These are phyloP conservation scores for Phytophthora brassicae DNA, from an alignment of 352 stramenopile genomes.

Conservation along the genomic window DNA sequence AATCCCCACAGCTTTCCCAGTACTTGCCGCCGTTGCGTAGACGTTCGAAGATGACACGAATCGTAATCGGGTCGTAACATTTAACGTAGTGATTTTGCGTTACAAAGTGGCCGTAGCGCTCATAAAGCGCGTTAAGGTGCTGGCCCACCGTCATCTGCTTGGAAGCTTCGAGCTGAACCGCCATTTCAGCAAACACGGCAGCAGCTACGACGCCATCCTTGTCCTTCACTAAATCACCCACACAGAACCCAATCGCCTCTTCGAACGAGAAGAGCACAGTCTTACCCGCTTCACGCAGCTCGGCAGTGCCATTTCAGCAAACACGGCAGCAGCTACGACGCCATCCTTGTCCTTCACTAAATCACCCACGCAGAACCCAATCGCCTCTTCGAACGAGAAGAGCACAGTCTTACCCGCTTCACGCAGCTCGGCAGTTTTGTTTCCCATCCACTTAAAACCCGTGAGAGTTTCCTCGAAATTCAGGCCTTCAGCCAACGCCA, in stretches of 20 bases:
- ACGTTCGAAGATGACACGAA: constrained; percentile 88
- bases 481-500: constrained; percentile 92
- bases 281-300: constrained; percentile 86
- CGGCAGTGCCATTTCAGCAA: constrained; percentile 86
- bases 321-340: constrained; percentile 90
- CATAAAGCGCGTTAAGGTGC: constrained; percentile 88
- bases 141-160: constrained; percentile 63
- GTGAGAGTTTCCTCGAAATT: constrained; percentile 98
- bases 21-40: constrained; percentile 91
- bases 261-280: constrained; percentile 97
- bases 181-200: constrained; percentile 91
- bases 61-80: constrained; percentile 90
- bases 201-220: constrained; percentile 97
- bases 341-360: constrained; percentile 99
- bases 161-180: constrained; percentile 55
- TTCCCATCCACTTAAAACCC: constrained; percentile 99
- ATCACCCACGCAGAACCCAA: constrained; percentile 97
- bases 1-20: constrained; percentile 82
- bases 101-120: constrained; percentile 96
- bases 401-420: constrained; percentile 91
- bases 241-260: constrained; percentile 98
- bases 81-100: constrained; percentile 98
- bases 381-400: constrained; percentile 98
- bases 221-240: constrained; percentile 96
- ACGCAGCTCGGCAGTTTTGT: constrained; percentile 81